Percentiles rank a stretch among this genome's conserved stretches.
phyloP scores from a whole-genome alignment of 306 rosid species.

The Myrica gale region DNA sequence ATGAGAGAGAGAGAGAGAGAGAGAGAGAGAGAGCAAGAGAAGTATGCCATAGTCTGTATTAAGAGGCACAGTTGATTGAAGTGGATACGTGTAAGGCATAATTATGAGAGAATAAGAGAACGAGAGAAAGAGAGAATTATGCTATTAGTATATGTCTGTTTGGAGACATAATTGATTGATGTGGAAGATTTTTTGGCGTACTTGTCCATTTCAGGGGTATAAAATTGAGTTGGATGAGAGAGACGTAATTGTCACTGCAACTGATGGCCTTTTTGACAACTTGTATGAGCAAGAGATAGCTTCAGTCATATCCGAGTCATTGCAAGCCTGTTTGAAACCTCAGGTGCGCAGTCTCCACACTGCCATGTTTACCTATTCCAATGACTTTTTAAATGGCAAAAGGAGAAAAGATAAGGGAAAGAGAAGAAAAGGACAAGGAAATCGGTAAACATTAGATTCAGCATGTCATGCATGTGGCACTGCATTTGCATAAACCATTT shows the following conservation, averaged over 20 bases:
- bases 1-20: too few species aligned
- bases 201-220: constrained; percentile 43
- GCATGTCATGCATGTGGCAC: not conserved
- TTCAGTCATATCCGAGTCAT: constrained; percentile 42
- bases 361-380: not conserved
- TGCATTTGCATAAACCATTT: not conserved
- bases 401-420: not conserved
- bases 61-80: too few species aligned
- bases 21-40: too few species aligned
- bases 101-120: not conserved
- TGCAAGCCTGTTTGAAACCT: constrained; percentile 46
- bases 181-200: not conserved
- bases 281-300: constrained; percentile 76
- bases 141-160: constrained; percentile 1
- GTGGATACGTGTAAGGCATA: too few species aligned
- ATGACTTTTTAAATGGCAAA: constrained; percentile 8
- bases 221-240: constrained; percentile 55
- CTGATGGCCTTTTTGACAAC: constrained; percentile 81
- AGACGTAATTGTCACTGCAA: constrained; percentile 64
- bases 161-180: constrained; percentile 11
- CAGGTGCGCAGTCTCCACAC: constrained; percentile 45
- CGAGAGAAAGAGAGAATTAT: not conserved
- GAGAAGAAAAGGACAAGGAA: not conserved
- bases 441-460: not conserved
- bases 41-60: too few species aligned